phyloP scores from a whole-genome alignment of 495 filamentous ascomycete species.

The Massariosphaeria phaeospora region DNA sequence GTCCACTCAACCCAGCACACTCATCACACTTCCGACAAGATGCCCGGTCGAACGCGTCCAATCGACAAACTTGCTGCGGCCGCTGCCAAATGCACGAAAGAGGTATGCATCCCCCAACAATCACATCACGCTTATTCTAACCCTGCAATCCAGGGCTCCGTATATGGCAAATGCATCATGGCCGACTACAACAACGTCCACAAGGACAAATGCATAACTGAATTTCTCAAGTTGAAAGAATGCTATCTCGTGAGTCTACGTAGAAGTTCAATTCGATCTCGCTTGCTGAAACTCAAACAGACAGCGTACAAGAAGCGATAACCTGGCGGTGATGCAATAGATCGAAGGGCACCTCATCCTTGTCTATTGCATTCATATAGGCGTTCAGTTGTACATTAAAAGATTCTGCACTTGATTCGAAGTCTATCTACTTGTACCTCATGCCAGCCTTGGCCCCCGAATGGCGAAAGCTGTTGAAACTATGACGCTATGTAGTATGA shows the following conservation, averaged over 20 bases:
- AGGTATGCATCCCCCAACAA: conserved; percentile 51
- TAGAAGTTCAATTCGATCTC: conserved; percentile 1
- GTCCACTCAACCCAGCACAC: conserved; percentile 38
- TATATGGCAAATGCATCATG: conserved; percentile 89
- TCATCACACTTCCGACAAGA: conserved; percentile 30
- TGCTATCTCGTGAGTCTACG: conserved; percentile 69
- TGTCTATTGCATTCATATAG: conserved; percentile 1
- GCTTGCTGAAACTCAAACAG: conserved; percentile 34
- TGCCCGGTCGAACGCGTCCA: conserved; percentile 52
- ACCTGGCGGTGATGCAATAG: conserved; percentile 6
- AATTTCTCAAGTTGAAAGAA: conserved; percentile 82
- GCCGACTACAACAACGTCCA: conserved; percentile 85
- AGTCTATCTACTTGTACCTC: conserved; percentile 1
- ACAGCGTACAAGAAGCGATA: conserved; percentile 46
- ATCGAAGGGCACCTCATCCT: neutral
- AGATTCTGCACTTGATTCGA: neutral
- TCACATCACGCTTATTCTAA: neutral
- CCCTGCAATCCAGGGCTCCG: conserved; percentile 60
- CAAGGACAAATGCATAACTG: conserved; percentile 82
- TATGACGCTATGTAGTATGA: no score
- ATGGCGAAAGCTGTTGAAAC: no score
- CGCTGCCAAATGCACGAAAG: conserved; percentile 71
- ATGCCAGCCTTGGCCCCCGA: neutral
- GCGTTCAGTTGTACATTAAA: conserved; percentile 12
- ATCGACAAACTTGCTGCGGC: conserved; percentile 86